Evolutionary conservation across 163 green algal species (phyloP).

Genomic region (Scenedesmus sp.): DNA sequence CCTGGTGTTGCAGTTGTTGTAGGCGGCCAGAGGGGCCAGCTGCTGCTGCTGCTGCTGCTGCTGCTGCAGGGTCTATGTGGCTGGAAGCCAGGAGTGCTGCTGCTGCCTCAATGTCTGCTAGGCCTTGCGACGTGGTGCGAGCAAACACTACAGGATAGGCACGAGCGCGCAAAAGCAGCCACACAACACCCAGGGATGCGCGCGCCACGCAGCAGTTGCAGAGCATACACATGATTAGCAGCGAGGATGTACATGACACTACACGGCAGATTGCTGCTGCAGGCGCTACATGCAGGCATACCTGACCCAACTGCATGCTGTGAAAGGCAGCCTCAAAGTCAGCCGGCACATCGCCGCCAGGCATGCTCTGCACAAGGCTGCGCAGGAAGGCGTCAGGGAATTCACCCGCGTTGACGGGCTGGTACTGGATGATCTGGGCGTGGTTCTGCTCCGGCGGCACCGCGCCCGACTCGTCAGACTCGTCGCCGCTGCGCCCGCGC

Average conservation of each 20-base stretch:
- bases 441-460: constrained; percentile 46
- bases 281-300: not conserved
- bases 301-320: constrained; percentile 44
- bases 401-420: constrained; percentile 37
- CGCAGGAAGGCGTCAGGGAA: constrained; percentile 39
- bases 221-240: constrained; percentile 13
- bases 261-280: not conserved
- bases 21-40: not conserved
- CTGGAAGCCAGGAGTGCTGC: constrained; percentile 27
- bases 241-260: not conserved
- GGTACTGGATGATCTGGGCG: constrained; percentile 58
- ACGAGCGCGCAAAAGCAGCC: not conserved
- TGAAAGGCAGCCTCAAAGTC: constrained; percentile 46
- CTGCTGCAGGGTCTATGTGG: constrained; percentile 31
- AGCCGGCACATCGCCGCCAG: not conserved
- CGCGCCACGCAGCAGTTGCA: not conserved
- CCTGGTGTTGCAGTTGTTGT: constrained; percentile 11
- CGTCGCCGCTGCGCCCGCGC: constrained; percentile 26
- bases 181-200: not conserved
- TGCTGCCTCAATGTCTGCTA: constrained; percentile 39
- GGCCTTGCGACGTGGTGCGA: constrained; percentile 23
- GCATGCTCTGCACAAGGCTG: constrained; percentile 32
- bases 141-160: constrained; percentile 11
- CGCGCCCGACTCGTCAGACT: not conserved
- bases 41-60: not conserved